Evolutionary conservation across 805 yeast genomes (phyloP).

Genomic region (Kodamaea jinghongensis): DNA sequence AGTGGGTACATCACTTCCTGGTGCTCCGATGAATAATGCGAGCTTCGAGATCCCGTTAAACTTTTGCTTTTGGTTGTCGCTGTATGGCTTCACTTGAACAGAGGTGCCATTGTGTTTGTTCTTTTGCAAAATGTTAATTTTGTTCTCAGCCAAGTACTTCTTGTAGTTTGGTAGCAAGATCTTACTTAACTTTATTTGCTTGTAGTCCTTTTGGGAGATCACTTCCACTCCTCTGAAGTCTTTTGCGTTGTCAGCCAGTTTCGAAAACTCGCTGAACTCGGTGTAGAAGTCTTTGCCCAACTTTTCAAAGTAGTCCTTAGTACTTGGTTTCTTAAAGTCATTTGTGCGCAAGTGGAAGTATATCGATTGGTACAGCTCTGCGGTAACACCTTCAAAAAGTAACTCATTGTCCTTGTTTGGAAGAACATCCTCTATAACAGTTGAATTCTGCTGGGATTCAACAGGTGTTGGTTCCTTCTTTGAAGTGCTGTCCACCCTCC

Average conservation of each 20-base stretch:
- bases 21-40: conserved; percentile 50
- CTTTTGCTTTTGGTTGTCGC: conserved; percentile 57
- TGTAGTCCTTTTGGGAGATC: conserved; percentile 25
- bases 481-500: conserved; percentile 9
- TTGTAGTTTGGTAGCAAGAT: conserved; percentile 33
- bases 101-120: conserved; percentile 25
- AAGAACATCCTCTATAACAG: conserved; percentile 10
- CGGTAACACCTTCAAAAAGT: conserved; percentile 37
- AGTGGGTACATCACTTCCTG: conserved; percentile 11
- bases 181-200: conserved; percentile 28
- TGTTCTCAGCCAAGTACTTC: conserved; percentile 32
- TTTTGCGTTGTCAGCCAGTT: conserved; percentile 9
- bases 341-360: conserved; percentile 47
- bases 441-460: neutral
- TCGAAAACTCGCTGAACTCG: conserved; percentile 12
- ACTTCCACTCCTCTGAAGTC: conserved; percentile 13
- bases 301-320: conserved; percentile 21
- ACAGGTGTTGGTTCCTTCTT: conserved; percentile 5
- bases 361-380: conserved; percentile 51
- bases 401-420: conserved; percentile 46
- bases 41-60: conserved; percentile 68
- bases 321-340: conserved; percentile 42
- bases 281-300: conserved; percentile 18
- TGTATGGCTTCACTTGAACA: conserved; percentile 52
- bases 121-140: conserved; percentile 22